Percentiles rank a stretch among this genome's conserved stretches.
Evolutionary conservation across 2,329 filamentous ascomycete genomes (phyloP).

Genomic region (Arthroderma sp.): DNA sequence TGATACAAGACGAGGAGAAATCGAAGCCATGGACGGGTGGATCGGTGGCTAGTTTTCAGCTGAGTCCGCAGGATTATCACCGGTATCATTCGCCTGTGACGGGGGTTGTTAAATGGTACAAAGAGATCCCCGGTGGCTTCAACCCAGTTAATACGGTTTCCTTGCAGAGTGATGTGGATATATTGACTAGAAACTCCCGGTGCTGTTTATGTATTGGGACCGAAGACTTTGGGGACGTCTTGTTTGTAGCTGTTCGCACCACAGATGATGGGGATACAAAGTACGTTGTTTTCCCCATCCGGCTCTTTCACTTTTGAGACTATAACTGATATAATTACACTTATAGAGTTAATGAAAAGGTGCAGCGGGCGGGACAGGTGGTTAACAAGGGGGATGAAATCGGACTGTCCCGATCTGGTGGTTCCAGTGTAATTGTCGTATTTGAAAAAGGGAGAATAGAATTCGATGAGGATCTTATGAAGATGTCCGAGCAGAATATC

Average conservation of each 20-base stretch:
- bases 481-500: constrained; percentile 20
- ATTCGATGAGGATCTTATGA: constrained; percentile 27
- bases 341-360: constrained; percentile 23
- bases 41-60: constrained; percentile 28
- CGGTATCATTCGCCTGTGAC: constrained; percentile 33
- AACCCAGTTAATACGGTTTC: constrained; percentile 31
- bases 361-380: constrained; percentile 16
- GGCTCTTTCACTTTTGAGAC: not conserved
- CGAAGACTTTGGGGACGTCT: constrained; percentile 28
- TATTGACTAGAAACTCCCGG: constrained; percentile 27
- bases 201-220: constrained; percentile 26
- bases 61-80: constrained; percentile 35
- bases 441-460: constrained; percentile 26
- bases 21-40: constrained; percentile 22
- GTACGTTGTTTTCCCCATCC: constrained; percentile 15
- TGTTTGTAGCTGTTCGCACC: constrained; percentile 32
- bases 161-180: constrained; percentile 23
- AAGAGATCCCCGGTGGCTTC: constrained; percentile 30
- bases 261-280: constrained; percentile 28
- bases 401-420: constrained; percentile 30
- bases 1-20: constrained; percentile 21
- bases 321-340: not conserved
- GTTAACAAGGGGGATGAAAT: constrained; percentile 30
- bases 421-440: constrained; percentile 29
- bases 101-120: constrained; percentile 25